Evolutionary conservation across 2,329 filamentous ascomycete genomes (phyloP).

Genomic region (Claviceps pazoutovae): DNA sequence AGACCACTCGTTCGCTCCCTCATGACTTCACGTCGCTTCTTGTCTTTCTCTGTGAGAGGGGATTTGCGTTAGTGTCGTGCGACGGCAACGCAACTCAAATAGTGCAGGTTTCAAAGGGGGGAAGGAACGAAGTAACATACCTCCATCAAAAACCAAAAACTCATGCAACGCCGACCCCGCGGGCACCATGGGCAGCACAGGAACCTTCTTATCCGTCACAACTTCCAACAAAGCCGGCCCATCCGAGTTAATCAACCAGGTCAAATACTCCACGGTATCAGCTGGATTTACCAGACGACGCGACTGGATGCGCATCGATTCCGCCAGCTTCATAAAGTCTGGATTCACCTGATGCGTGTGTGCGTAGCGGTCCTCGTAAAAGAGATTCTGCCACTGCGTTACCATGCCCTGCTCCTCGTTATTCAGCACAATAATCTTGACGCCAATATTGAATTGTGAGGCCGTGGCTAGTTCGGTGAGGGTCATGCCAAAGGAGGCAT

Average conservation of each 20-base stretch:
- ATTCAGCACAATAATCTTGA: slow-evolving; percentile 89
- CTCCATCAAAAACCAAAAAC: slow-evolving; percentile 45
- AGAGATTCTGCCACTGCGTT: slow-evolving; percentile 95
- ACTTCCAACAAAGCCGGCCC: slow-evolving; percentile 92
- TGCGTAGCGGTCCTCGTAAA: slow-evolving; percentile 85
- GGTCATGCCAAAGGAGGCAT: slow-evolving; percentile 98
- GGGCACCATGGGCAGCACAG: slow-evolving; percentile 96
- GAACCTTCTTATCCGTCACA: slow-evolving; percentile 79
- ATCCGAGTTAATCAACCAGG: slow-evolving; percentile 79
- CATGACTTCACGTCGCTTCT: slow-evolving; percentile 53
- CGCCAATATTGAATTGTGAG: slow-evolving; percentile 86
- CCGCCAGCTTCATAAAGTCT: slow-evolving; percentile 85
- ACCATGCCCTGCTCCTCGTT: slow-evolving; percentile 99
- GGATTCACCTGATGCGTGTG: slow-evolving; percentile 93
- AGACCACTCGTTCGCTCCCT: slow-evolving; percentile 43
- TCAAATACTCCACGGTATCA: slow-evolving; percentile 63
- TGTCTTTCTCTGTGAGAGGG: slow-evolving; percentile 44
- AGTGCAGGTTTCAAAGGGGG: too few species aligned
- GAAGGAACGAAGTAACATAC: slow-evolving; percentile 11
- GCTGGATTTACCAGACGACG: slow-evolving; percentile 58
- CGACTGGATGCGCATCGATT: slow-evolving; percentile 78
- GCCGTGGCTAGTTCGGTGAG: slow-evolving; percentile 86
- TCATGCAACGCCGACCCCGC: slow-evolving; percentile 78
- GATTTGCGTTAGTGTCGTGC: background rate
- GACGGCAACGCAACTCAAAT: too few species aligned